These are phyloP conservation scores for Croton laevigatus DNA, from an alignment of 441 rosid species.

Conservation along the genomic window DNA sequence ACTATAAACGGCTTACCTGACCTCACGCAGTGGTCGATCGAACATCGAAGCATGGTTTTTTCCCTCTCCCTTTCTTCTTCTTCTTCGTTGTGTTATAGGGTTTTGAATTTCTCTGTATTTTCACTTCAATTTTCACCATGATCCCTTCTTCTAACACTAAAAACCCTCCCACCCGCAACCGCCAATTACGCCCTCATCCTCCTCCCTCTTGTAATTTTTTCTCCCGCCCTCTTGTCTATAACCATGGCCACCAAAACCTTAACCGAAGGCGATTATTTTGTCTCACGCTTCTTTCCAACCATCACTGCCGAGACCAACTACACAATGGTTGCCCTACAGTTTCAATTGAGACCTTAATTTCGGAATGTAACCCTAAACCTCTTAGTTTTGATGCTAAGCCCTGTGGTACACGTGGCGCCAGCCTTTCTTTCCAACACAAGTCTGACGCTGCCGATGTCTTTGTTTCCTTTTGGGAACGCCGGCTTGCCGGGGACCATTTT, in stretches of 20 bases:
- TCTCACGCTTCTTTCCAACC: background rate
- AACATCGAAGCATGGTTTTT: too few species aligned
- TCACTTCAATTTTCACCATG: too few species aligned
- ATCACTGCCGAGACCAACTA: background rate
- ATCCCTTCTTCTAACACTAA: too few species aligned
- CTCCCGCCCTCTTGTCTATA: background rate
- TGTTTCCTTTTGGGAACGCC: constrained; percentile 18
- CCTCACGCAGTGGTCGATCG: too few species aligned
- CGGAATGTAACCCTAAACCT: constrained; percentile 19
- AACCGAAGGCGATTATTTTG: background rate
- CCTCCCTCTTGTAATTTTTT: too few species aligned
- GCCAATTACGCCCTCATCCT: too few species aligned
- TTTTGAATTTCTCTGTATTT: too few species aligned
- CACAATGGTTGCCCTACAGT: background rate
- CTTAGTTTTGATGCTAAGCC: background rate
- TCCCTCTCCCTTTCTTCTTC: too few species aligned
- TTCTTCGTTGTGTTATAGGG: too few species aligned
- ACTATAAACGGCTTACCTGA: too few species aligned
- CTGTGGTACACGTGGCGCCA: background rate
- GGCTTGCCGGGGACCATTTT: constrained; percentile 20
- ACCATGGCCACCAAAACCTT: too few species aligned
- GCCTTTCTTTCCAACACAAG: constrained; percentile 4
- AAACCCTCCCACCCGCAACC: too few species aligned
- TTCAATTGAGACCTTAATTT: constrained; percentile 8
- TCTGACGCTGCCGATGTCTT: constrained; percentile 8